Percentiles rank a stretch among this genome's conserved stretches.
Evolutionary conservation across 2,329 filamentous ascomycete species (phyloP).

Genomic region (Colletotrichum lini): DNA sequence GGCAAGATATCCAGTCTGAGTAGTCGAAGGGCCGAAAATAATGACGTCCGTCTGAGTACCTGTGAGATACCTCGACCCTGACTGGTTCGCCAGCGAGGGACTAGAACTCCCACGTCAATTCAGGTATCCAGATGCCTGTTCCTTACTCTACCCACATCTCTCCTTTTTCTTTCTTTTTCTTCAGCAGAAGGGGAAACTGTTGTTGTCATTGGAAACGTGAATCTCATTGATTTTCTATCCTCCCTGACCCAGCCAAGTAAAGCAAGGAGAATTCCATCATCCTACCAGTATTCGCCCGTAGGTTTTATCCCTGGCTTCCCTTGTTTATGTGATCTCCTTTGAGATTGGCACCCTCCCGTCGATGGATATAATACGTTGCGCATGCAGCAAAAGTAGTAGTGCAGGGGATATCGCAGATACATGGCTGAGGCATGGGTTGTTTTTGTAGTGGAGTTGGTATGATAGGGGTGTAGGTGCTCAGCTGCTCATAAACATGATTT

Average conservation of each 20-base stretch:
- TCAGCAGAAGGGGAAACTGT: neutral
- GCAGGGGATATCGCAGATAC: slow-evolving; percentile 32
- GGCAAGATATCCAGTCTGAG: neutral
- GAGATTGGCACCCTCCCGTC: slow-evolving; percentile 40
- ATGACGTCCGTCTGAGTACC: slow-evolving; percentile 26
- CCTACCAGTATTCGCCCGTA: slow-evolving; percentile 28
- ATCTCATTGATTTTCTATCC: slow-evolving; percentile 41
- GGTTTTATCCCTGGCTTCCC: slow-evolving; percentile 33
- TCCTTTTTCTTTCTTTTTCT: too few species aligned
- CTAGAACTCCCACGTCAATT: slow-evolving; percentile 1
- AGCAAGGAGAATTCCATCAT: slow-evolving; percentile 34
- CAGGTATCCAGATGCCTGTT: neutral
- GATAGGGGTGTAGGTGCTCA: slow-evolving; percentile 30
- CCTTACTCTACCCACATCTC: neutral
- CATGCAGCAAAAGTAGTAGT: slow-evolving; percentile 9
- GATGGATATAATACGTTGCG: slow-evolving; percentile 41
- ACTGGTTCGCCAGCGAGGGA: slow-evolving; percentile 14
- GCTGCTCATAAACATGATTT: slow-evolving; percentile 37
- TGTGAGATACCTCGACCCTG: neutral
- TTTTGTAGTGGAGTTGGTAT: slow-evolving; percentile 23
- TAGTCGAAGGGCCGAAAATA: neutral
- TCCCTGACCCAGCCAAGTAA: slow-evolving; percentile 33
- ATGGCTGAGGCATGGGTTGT: slow-evolving; percentile 20
- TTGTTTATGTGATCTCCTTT: slow-evolving; percentile 38
- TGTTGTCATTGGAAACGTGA: slow-evolving; percentile 35